Evolutionary conservation across 441 rosid genomes (phyloP), one percentile per base, ranked within the genome.

Genomic region (Pelargonium cotyledonis): DNA sequence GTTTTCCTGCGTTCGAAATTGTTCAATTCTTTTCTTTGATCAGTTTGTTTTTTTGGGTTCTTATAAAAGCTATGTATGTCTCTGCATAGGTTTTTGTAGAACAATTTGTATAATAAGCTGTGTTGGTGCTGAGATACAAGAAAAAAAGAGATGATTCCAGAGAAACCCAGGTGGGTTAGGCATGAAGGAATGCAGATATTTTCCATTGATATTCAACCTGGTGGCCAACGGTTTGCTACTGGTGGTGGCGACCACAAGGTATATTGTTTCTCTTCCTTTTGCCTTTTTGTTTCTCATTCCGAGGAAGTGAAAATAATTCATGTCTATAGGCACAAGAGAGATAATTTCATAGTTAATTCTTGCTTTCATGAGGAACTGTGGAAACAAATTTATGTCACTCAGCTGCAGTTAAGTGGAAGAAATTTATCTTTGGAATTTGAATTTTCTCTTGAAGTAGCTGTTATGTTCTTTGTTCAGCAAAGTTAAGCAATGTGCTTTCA

Each of bases 191-290:
- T 88, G 84, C 99, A 89, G 82, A 92, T 95, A 71, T 92, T 95
- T 85, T 90, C 98, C 74, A 86, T 92, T 79, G 99, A 95, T 76
- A 86, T 95, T 76, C 99, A 92, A 71, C 97, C 99, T 70, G 93
- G 93, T 72, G 90, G 89, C 15, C 90, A 80, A 70, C 80, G 99
- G 86, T 92, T 95, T 79, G 98, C 98, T 63, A 92, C 99, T 51
- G 98, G 99, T 67, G 99, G 98, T 73, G 98, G 99, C 69, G 98
- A 95, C 84, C 95, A 92, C 81, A 95, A 95, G 99, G 99, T 95
- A 68, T 55, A 40, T 0, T 53, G 9, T 35, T 60, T 58, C 65
- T 55, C 38, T 44, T 58, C 16, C 65, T 16, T 40, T 66, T 35
- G 63, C 31, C 7, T 55, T 46, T 67, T 12, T 63, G 38, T 67